A percentile compares a stretch with the other conserved stretches of the same genome.
Evolutionary conservation across 2,329 filamentous ascomycete species (phyloP).

Genomic region (Exserohilum rostratum): DNA sequence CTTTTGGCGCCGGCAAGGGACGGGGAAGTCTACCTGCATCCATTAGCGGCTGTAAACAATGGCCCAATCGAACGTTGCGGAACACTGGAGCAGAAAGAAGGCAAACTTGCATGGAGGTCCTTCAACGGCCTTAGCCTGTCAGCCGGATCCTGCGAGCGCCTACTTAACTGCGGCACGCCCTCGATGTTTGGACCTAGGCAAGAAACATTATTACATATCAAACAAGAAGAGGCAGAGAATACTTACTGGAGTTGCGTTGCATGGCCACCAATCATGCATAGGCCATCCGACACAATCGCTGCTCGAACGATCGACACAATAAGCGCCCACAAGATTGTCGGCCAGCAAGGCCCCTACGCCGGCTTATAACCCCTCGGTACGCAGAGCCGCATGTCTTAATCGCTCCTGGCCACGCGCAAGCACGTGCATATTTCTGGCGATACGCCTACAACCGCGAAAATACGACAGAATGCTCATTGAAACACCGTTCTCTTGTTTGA

Average conservation of each 20-base stretch:
- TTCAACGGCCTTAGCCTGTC: conserved; percentile 18
- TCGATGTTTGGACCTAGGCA: conserved; percentile 5
- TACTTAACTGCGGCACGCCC: conserved; percentile 31
- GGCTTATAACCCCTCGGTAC: conserved; percentile 25
- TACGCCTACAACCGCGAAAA: conserved; percentile 7
- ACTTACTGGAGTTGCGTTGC: conserved; percentile 11
- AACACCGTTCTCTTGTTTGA: not conserved
- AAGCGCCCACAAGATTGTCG: conserved; percentile 18
- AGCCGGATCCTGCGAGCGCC: conserved; percentile 14
- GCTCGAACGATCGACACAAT: conserved; percentile 7
- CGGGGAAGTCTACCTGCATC: conserved; percentile 11
- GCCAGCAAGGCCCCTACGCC: conserved; percentile 12
- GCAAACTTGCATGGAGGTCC: conserved; percentile 25
- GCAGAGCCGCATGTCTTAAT: conserved; percentile 29
- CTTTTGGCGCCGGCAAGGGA: conserved; percentile 9
- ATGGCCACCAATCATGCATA: conserved; percentile 7
- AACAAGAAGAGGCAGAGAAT: not conserved
- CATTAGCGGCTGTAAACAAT: conserved; percentile 9
- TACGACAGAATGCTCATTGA: not conserved
- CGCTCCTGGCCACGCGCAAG: conserved; percentile 2
- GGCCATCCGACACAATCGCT: conserved; percentile 3
- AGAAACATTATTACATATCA: not conserved
- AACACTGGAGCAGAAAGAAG: conserved; percentile 13
- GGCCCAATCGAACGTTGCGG: conserved; percentile 23
- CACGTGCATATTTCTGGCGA: conserved; percentile 18